Evolutionary conservation across 345 rosid genomes (phyloP), one percentile per base, ranked within the genome.

Genomic region (Ricinus communis): DNA sequence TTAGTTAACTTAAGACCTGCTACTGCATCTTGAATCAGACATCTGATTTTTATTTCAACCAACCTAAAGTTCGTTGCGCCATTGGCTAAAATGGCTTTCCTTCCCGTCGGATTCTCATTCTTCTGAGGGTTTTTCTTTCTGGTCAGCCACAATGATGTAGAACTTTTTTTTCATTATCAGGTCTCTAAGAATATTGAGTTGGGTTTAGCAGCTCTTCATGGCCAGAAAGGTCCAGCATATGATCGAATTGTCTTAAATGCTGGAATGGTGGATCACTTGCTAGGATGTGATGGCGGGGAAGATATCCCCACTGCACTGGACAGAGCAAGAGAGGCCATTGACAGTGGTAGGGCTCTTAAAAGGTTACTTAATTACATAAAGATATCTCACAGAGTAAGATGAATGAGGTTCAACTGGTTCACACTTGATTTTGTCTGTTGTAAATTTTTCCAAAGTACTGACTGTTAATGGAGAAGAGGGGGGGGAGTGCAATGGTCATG

Each of bases 321-420:
- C n/a, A 87, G 99, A 77, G 97, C 98, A 33, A 90, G 87, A 49
- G 97, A 89, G 79, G 96, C 97, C 81, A 92, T 95, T 55, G 89
- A 95, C 63, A 90, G 96, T 67, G 99, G 97, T 60, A 82, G 80
- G 74, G 99, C 99, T 62, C 84, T 92, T 36, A 87, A 79, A 77
- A 87, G 77, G 74, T 80, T 95, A 51, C 55, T 95, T 69, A 89
- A 87, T 74, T 95, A 95, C 85, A 87, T 92, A 63, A 91, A 85
- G 82, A 76, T 85, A 56, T 92, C 97, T 10, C 84, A 80, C 71
- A 88, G 83, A 77, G 46, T 77, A 5, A 63, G 65, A 56, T 77
- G 66, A 72, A 59, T 8, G 53, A 45, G 5, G 27, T 1, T 30
- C 7, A 30, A 22, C 52, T 46, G 54, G 52, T 66, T 40, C 16